Evolutionary conservation across 805 yeast genomes (phyloP).

Genomic region (Saturnispora hagleri): DNA sequence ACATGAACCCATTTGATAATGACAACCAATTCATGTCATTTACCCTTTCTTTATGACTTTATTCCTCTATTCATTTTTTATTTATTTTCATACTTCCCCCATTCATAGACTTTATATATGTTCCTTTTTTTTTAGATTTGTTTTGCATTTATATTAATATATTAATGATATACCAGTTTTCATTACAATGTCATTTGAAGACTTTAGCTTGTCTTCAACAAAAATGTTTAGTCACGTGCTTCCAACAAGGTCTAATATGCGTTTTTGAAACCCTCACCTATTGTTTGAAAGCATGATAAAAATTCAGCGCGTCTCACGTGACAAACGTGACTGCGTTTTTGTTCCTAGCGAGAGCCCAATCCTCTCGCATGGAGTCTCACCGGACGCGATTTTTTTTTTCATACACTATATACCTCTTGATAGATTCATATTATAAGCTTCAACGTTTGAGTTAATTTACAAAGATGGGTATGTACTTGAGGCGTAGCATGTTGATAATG

Average conservation of each 20-base stretch:
- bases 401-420: neutral
- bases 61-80: neutral
- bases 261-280: neutral
- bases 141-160: neutral
- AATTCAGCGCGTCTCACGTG: neutral
- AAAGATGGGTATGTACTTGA: constrained; percentile 7
- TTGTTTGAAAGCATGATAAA: neutral
- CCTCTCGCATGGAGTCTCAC: neutral
- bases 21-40: neutral
- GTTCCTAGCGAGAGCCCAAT: neutral
- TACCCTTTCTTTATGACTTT: constrained; percentile 2
- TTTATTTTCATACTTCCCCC: neutral
- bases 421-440: neutral
- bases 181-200: neutral
- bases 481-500: neutral
- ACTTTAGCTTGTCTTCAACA: too few species aligned
- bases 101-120: neutral
- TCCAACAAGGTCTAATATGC: neutral
- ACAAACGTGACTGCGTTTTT: constrained; percentile 5
- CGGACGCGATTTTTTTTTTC: neutral
- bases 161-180: neutral
- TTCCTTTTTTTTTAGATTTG: neutral
- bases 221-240: constrained; percentile 1
- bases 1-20: neutral
- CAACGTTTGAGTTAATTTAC: neutral